Conservation (phyloP, 805 yeast genomes). For the Ogataea methanolica region DNA sequence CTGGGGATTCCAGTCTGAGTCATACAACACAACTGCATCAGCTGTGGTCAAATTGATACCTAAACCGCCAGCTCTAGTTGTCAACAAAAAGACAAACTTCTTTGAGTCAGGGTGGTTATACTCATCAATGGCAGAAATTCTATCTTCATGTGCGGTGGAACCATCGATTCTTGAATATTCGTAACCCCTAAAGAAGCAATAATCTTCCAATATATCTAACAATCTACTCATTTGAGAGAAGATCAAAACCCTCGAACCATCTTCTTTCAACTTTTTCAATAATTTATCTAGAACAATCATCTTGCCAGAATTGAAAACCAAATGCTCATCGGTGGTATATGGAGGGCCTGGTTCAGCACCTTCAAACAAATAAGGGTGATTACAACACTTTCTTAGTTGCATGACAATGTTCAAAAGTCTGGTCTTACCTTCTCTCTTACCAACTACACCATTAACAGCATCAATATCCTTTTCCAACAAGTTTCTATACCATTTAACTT, state of each 20-base stretch:
- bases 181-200: conserved; percentile 78
- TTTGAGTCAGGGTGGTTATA: conserved; percentile 78
- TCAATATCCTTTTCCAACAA: conserved; percentile 89
- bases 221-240: conserved; percentile 93
- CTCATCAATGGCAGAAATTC: conserved; percentile 89
- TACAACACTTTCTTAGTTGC: conserved; percentile 95
- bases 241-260: conserved; percentile 86
- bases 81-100: conserved; percentile 78
- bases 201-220: conserved; percentile 87
- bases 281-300: conserved; percentile 85
- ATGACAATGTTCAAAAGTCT: conserved; percentile 88
- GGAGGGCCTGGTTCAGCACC: conserved; percentile 99
- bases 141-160: conserved; percentile 86
- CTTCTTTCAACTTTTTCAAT: conserved; percentile 60
- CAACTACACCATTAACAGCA: conserved; percentile 95
- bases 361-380: conserved; percentile 94
- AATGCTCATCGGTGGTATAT: conserved; percentile 90
- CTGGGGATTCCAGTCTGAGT: conserved; percentile 97
- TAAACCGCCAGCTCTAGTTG: conserved; percentile 96
- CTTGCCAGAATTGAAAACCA: conserved; percentile 85
- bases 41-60: conserved; percentile 93
- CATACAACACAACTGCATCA: conserved; percentile 82
- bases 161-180: conserved; percentile 93
- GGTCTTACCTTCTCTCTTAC: conserved; percentile 89
- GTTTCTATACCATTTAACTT: conserved; percentile 84